Base-by-base conservation (phyloP, 495 filamentous ascomycete genomes). In the Trichoderma virens region DNA sequence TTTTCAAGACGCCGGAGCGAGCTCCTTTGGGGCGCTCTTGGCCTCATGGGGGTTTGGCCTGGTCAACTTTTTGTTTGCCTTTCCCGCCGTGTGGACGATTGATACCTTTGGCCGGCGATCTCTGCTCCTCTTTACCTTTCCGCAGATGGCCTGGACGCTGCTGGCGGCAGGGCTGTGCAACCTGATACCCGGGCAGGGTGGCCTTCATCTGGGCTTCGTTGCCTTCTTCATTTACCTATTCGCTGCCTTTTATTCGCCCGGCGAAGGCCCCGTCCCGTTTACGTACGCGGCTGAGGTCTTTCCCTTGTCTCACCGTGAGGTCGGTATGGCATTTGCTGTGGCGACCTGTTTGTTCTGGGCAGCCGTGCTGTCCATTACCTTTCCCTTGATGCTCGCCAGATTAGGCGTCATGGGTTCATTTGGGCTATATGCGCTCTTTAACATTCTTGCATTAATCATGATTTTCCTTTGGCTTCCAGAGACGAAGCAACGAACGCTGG, bases 61-160 rank as follows among this genome's bases (percentile, higher is more conserved):
- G 0, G 81, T 93, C 67, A 93, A 94, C 74, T 93, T 90, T 73
- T 56, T 89, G n/a, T 94, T 94, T 68, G 89, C 90, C 59, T 90
- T 85, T 76, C 90, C 91, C 0, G 90, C 91, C 5, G 80, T 95
- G 32, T 90, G 82, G 78, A 92, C 90, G 8, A 96, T 96, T 67
- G 91, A 96, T 73, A 92, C 88, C 11, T 93, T 86, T 60, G 91
- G 91, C 11, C 87, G 91, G 38, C 84, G 91, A 27, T 79, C 80
- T 18, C 80, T 96, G 1, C 82, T 94, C 1, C 82, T 94, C 5
- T 90, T 92, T 73, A 96, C 91, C 13, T 93, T 93, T 73, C 91
- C 91, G 0, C 80, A 92, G 54, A 93, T 94, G 90, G 85, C 81
- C 38, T 90, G 88, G 88, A 88, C 88, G 28, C 76, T 93, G 11